These are phyloP conservation scores for Rhodocollybia butyracea DNA, from an alignment of 768 basidiomycete genomes.

Conservation along the genomic window DNA sequence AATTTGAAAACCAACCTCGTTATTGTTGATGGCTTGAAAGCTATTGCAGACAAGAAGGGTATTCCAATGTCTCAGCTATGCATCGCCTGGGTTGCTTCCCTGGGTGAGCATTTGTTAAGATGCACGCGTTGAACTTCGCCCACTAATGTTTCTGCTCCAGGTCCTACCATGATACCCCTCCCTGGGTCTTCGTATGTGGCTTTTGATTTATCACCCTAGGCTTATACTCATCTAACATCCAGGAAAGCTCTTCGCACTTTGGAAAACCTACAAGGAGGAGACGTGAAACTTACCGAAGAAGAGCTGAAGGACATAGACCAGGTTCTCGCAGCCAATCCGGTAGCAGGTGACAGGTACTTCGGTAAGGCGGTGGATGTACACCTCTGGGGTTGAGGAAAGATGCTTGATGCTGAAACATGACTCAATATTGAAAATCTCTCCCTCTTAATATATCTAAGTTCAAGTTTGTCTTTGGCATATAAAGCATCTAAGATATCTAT, in stretches of 20 bases:
- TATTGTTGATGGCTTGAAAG: conserved; percentile 38
- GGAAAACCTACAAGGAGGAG: conserved; percentile 43
- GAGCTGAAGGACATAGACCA: background rate
- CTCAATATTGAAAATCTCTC: too few species aligned
- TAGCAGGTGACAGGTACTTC: conserved; percentile 2
- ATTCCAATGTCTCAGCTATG: conserved; percentile 41
- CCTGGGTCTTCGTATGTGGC: conserved; percentile 35
- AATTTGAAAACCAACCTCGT: conserved; percentile 40
- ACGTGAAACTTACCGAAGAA: conserved; percentile 12
- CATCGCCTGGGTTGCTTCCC: conserved; percentile 40
- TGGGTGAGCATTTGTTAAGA: too few species aligned
- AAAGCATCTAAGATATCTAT: too few species aligned
- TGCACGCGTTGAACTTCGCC: too few species aligned
- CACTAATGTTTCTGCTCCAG: too few species aligned
- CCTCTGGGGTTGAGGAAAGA: conserved; percentile 4
- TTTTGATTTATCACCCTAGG: background rate
- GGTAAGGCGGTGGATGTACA: background rate
- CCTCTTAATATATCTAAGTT: too few species aligned
- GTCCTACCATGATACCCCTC: conserved; percentile 43
- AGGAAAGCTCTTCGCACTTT: conserved; percentile 30
- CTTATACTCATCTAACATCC: background rate
- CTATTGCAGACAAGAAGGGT: conserved; percentile 38
- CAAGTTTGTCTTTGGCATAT: too few species aligned
- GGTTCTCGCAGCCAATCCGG: conserved; percentile 7
- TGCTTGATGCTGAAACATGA: too few species aligned